These are phyloP conservation scores for Arachnopeziza araneosa DNA, from an alignment of 2,329 filamentous ascomycete species.

Conservation along the genomic window DNA sequence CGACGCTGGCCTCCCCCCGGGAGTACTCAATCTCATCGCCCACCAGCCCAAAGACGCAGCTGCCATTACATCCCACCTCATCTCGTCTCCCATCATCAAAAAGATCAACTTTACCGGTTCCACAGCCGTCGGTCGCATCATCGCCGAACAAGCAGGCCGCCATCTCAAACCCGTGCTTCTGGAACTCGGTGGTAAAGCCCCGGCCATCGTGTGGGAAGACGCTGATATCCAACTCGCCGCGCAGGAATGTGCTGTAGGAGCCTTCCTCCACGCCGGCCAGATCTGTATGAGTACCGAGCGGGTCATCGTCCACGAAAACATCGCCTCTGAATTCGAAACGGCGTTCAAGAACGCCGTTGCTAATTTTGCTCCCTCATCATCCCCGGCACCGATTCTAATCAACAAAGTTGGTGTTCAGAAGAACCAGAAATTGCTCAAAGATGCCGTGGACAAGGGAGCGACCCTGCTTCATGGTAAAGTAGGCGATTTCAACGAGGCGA, in stretches of 20 bases:
- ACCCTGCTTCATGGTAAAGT: conserved; percentile 38
- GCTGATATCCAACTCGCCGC: conserved; percentile 71
- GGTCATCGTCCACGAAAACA: conserved; percentile 51
- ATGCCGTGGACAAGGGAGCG: conserved; percentile 65
- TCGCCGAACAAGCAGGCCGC: conserved; percentile 64
- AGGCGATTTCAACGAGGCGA: conserved; percentile 33
- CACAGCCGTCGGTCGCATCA: conserved; percentile 66
- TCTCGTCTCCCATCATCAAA: conserved; percentile 2
- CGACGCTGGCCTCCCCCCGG: conserved; percentile 70
- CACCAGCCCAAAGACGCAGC: conserved; percentile 60
- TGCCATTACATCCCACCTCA: conserved; percentile 36
- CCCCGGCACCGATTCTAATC: conserved; percentile 60
- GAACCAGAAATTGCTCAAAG: conserved; percentile 59
- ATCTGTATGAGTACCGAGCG: conserved; percentile 84
- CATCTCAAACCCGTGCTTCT: conserved; percentile 74
- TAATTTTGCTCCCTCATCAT: conserved; percentile 45
- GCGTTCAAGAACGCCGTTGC: conserved; percentile 32
- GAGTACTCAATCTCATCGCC: conserved; percentile 69
- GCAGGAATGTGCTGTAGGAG: conserved; percentile 58
- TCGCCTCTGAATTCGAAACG: conserved; percentile 41
- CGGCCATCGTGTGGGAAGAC: conserved; percentile 73
- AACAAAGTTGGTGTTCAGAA: conserved; percentile 60
- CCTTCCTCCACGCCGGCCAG: conserved; percentile 71
- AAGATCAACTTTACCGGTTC: conserved; percentile 83
- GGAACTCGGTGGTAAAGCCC: conserved; percentile 79